These are phyloP conservation scores for Hanseniaspora singularis DNA, from an alignment of 805 yeast genomes.

Conservation along the genomic window DNA sequence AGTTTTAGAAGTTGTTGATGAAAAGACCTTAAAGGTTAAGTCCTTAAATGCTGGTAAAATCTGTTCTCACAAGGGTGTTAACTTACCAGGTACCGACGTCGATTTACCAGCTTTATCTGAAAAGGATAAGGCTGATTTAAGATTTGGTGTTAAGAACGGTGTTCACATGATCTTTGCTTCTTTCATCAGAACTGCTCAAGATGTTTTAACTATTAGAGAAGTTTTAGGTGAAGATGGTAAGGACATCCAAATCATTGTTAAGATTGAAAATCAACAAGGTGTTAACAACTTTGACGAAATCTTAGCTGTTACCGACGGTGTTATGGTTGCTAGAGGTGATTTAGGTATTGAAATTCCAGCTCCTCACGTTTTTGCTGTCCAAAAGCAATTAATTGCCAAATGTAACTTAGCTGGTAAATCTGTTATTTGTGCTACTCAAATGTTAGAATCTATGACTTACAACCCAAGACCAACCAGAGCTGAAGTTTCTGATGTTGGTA, in stretches of 20 bases:
- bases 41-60: slow-evolving; percentile 92
- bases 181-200: slow-evolving; percentile 89
- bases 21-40: slow-evolving; percentile 67
- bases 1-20: slow-evolving; percentile 75
- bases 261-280: slow-evolving; percentile 99
- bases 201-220: slow-evolving; percentile 77
- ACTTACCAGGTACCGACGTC: slow-evolving; percentile 97
- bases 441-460: slow-evolving; percentile 98
- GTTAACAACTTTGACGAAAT: slow-evolving; percentile 98
- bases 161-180: slow-evolving; percentile 99
- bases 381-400: slow-evolving; percentile 97
- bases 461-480: slow-evolving; percentile 99
- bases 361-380: slow-evolving; percentile 95
- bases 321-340: slow-evolving; percentile 99
- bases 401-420: slow-evolving; percentile 99
- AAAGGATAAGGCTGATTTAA: slow-evolving; percentile 85
- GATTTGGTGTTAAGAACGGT: slow-evolving; percentile 91
- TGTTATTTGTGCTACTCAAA: slow-evolving; percentile 98
- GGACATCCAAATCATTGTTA: slow-evolving; percentile 89
- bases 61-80: slow-evolving; percentile 97
- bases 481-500: slow-evolving; percentile 98
- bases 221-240: slow-evolving; percentile 96
- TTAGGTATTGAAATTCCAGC: slow-evolving; percentile 99
- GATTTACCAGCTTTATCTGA: slow-evolving; percentile 96
- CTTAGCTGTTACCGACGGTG: slow-evolving; percentile 91